Evolutionary conservation across 495 filamentous ascomycete species (phyloP).

Genomic region (Penicillium robsamsonii): DNA sequence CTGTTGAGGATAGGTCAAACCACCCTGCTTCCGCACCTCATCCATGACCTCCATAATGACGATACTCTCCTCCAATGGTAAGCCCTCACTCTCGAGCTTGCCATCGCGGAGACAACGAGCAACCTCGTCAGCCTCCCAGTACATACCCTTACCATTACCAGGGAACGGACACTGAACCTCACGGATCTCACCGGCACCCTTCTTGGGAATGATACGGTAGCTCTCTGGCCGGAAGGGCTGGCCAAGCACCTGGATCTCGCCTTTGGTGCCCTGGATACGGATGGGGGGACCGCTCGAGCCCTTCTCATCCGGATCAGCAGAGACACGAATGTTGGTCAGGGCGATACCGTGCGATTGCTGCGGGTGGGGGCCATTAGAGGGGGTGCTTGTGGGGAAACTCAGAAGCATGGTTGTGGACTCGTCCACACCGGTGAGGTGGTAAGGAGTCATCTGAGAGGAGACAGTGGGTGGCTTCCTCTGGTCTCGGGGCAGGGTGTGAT

Average conservation of each 20-base stretch:
- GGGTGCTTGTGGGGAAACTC: conserved; percentile 66
- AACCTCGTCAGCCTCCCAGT: conserved; percentile 92
- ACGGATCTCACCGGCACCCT: conserved; percentile 47
- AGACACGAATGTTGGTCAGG: conserved; percentile 69
- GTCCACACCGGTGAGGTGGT: conserved; percentile 76
- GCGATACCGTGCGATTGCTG: conserved; percentile 67
- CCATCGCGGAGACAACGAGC: conserved; percentile 81
- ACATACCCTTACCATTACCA: conserved; percentile 77
- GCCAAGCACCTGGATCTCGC: conserved; percentile 81
- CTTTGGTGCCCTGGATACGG: conserved; percentile 80
- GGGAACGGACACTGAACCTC: conserved; percentile 65
- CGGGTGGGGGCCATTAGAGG: conserved; percentile 35
- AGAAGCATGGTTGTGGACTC: conserved; percentile 77
- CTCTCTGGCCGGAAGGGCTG: conserved; percentile 67
- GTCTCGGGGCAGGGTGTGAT: conserved; percentile 66
- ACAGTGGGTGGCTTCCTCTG: conserved; percentile 55
- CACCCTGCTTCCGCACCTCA: conserved; percentile 74
- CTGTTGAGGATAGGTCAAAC: conserved; percentile 72
- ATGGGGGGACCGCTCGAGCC: conserved; percentile 63
- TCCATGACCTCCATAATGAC: conserved; percentile 96
- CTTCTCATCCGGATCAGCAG: conserved; percentile 63
- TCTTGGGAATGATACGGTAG: conserved; percentile 57
- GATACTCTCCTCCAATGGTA: conserved; percentile 81
- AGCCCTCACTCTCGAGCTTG: conserved; percentile 68
- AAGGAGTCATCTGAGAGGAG: conserved; percentile 66